phyloP scores from a whole-genome alignment of 2,329 filamentous ascomycete species.

The Colletotrichum spaethianum region DNA sequence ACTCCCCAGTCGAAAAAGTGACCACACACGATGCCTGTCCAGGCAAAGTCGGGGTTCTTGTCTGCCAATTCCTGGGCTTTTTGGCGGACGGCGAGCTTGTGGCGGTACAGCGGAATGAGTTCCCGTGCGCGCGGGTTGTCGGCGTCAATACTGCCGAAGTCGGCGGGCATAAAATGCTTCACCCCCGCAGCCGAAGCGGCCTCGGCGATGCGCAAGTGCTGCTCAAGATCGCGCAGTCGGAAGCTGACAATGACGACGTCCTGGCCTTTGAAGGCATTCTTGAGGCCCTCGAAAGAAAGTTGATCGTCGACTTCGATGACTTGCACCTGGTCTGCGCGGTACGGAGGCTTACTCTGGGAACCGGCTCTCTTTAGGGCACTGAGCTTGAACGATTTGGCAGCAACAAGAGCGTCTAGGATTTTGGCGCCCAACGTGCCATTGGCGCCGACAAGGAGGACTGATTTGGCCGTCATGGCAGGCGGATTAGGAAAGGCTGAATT shows the following conservation, averaged over 20 bases:
- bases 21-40: conserved; percentile 56
- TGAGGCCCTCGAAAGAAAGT: conserved; percentile 50
- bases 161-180: conserved; percentile 55
- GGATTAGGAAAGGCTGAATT: background rate
- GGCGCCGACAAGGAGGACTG: conserved; percentile 55
- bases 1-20: conserved; percentile 61
- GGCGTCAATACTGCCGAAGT: conserved; percentile 58
- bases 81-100: conserved; percentile 52
- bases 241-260: conserved; percentile 56
- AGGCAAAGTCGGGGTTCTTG: conserved; percentile 48
- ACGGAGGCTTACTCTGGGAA: conserved; percentile 47
- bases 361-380: conserved; percentile 52
- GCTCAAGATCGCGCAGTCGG: conserved; percentile 46
- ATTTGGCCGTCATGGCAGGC: conserved; percentile 50
- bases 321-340: conserved; percentile 39
- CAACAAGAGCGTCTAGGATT: conserved; percentile 51
- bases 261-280: conserved; percentile 49
- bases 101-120: conserved; percentile 54
- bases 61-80: conserved; percentile 48
- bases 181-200: conserved; percentile 55
- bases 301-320: conserved; percentile 49
- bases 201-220: conserved; percentile 54
- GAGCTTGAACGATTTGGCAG: conserved; percentile 48
- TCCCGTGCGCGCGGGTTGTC: conserved; percentile 50
- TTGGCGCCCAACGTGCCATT: conserved; percentile 54